Base-by-base conservation (phyloP, 176 grass and related monocot genomes). In the Pharus latifolius region DNA sequence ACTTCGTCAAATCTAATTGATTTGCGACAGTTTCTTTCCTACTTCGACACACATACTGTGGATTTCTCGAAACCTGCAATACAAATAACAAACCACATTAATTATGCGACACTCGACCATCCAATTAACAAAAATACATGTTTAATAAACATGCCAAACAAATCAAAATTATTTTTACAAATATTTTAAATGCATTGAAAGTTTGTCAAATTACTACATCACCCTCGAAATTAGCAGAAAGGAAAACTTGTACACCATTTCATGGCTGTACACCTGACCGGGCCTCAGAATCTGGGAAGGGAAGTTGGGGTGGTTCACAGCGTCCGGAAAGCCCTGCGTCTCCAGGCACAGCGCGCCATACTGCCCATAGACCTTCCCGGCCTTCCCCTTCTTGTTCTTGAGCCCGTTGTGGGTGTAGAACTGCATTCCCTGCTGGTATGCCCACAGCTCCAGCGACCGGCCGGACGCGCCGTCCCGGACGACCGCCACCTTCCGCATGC, bases 241-340 rank as follows among this genome's bases (percentile, higher is more conserved):
- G 0, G 77, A 87, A 78, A 96, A 90, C 69, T 83, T 96, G 78
- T 62, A 71, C 35, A 78, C 8, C 87, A 96, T 96, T 46, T 80
- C 74, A 56, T 96, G 91, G 20, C 2, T 80, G 70, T 96, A 91
- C 29, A 73, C 62, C 78, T 91, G 68, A 2, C 91, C 85, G 0
- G 85, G 83, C 61, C 67, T 83, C 41, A 96, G n/a, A 5, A 82
- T 83, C 56, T 78, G 60, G 1, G 88, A 95, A 52, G 92, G 92
- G 62, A 96, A 88, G 55, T 96, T 87, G 0, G 88, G 82, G 66
- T 91, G 92, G 72, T 96, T 96, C 66, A 96, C 88, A n/a, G 88
- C 84, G 54, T 96, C 92, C 0, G 80, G 75, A 31, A 91, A 96
- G 8, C 79, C 92, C 69, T 86, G 85, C 5, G 92, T 88, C 88